Evolutionary conservation across 768 basidiomycete genomes (phyloP).

Genomic region (Termitomyces sp.): DNA sequence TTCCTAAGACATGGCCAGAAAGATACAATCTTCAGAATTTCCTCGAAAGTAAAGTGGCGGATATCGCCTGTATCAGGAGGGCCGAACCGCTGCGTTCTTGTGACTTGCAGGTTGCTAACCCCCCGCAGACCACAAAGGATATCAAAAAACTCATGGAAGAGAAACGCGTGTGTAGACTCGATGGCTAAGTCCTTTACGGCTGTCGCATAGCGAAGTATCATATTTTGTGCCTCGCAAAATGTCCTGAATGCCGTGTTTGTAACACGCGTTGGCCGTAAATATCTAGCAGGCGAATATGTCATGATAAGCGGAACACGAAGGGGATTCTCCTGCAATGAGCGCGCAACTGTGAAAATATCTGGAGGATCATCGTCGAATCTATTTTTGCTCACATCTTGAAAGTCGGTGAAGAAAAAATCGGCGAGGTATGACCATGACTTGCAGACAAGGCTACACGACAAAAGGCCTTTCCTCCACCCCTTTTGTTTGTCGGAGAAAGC

Average conservation of each 20-base stretch:
- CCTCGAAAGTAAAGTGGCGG: background rate
- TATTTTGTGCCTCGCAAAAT: slow-evolving; percentile 8
- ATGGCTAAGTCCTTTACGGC: background rate
- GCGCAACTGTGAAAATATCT: slow-evolving; percentile 1
- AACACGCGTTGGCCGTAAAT: background rate
- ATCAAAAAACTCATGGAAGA: slow-evolving; percentile 1
- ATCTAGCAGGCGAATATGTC: background rate
- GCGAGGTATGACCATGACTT: slow-evolving; percentile 5
- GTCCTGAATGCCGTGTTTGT: background rate
- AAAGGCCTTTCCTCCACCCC: slow-evolving; percentile 7
- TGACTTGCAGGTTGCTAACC: background rate
- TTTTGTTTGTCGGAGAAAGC: slow-evolving; percentile 2
- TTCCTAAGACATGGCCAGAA: slow-evolving; percentile 2
- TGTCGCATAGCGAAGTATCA: background rate
- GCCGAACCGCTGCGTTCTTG: background rate
- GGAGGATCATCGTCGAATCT: background rate
- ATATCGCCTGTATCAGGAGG: background rate
- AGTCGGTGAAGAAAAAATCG: slow-evolving; percentile 6
- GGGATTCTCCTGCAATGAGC: background rate
- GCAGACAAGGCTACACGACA: slow-evolving; percentile 8
- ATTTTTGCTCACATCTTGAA: background rate
- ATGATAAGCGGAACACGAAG: background rate
- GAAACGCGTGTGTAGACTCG: background rate
- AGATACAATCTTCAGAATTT: slow-evolving; percentile 2
- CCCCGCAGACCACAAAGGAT: slow-evolving; percentile 1